A percentile compares a stretch with the other conserved stretches of the same genome.
phyloP scores from a whole-genome alignment of 2,329 filamentous ascomycete genomes.

The Zymoseptoria brevis region DNA sequence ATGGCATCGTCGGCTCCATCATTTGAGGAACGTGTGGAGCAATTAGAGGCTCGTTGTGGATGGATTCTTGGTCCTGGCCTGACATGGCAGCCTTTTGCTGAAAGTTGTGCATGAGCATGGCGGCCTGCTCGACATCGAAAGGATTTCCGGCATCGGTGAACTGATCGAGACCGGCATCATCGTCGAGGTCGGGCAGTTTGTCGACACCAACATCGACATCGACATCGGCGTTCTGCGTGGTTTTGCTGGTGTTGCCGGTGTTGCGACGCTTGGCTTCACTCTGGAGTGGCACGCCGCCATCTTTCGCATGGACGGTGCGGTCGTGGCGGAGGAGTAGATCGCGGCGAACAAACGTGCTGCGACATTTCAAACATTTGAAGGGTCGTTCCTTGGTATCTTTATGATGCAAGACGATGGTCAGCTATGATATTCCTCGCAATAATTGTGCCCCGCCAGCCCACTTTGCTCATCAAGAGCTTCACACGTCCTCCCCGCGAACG shows the following conservation, averaged over 20 bases:
- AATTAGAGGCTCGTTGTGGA: slow-evolving; percentile 57
- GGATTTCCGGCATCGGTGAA: slow-evolving; percentile 87
- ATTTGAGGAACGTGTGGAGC: slow-evolving; percentile 62
- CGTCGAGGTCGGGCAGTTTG: slow-evolving; percentile 76
- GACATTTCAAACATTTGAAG: slow-evolving; percentile 97
- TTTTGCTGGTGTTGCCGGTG: slow-evolving; percentile 20
- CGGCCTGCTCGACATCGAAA: slow-evolving; percentile 93
- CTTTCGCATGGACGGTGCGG: slow-evolving; percentile 96
- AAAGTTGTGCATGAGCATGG: slow-evolving; percentile 97
- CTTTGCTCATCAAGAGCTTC: slow-evolving; percentile 11
- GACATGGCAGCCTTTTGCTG: slow-evolving; percentile 84
- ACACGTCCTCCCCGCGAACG: slow-evolving; percentile 12
- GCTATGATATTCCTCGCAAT: not conserved
- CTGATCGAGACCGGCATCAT: slow-evolving; percentile 66
- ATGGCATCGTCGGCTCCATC: slow-evolving; percentile 69
- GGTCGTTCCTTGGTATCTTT: slow-evolving; percentile 96
- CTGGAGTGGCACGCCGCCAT: slow-evolving; percentile 86
- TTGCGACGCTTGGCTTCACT: slow-evolving; percentile 82
- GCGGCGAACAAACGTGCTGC: slow-evolving; percentile 95
- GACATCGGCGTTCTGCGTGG: slow-evolving; percentile 39
- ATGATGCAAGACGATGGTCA: not conserved
- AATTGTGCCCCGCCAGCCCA: slow-evolving; percentile 20
- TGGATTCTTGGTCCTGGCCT: slow-evolving; percentile 49
- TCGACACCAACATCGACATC: slow-evolving; percentile 44
- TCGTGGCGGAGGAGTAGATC: slow-evolving; percentile 95